Evolutionary conservation across 2,329 filamentous ascomycete species (phyloP).

Genomic region (Cercospora zeae-maydis): DNA sequence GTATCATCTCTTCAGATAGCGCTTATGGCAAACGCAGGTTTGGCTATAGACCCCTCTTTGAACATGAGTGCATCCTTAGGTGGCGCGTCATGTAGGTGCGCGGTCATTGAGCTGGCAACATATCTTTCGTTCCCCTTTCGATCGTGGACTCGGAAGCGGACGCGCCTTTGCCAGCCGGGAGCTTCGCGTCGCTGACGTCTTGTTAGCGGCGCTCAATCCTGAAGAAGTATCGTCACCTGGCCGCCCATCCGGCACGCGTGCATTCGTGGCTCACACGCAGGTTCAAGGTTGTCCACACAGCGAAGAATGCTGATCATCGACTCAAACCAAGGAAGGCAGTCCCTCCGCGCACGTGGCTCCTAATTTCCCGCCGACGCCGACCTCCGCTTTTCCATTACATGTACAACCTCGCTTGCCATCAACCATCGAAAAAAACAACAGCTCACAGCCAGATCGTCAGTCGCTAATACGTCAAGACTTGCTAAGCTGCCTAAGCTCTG

Average conservation of each 20-base stretch:
- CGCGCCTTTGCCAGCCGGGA: too few species aligned
- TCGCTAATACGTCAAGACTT: slow-evolving; percentile 6
- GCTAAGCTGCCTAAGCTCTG: slow-evolving; percentile 9
- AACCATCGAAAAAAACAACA: not conserved
- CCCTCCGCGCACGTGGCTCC: not conserved
- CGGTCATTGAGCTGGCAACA: too few species aligned
- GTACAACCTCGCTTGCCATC: not conserved
- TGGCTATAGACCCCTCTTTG: too few species aligned
- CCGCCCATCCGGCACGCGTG: slow-evolving; percentile 2
- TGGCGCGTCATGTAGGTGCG: too few species aligned
- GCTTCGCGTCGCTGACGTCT: not conserved
- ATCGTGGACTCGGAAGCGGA: too few species aligned
- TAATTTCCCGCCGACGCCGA: not conserved
- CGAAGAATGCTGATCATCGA: not conserved
- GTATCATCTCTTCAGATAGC: not conserved
- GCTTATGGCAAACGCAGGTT: not conserved
- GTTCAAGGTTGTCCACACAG: not conserved
- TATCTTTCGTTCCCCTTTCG: too few species aligned
- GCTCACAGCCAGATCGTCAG: not conserved
- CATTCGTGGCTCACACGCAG: slow-evolving; percentile 2
- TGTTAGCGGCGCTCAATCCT: not conserved
- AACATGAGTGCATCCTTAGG: too few species aligned
- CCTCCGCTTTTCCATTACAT: slow-evolving; percentile 1
- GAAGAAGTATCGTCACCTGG: not conserved
- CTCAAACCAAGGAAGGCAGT: not conserved